Evolutionary conservation across 2,329 filamentous ascomycete genomes (phyloP), one percentile per base, ranked within the genome.

Genomic region (Apiospora kogelbergensis): DNA sequence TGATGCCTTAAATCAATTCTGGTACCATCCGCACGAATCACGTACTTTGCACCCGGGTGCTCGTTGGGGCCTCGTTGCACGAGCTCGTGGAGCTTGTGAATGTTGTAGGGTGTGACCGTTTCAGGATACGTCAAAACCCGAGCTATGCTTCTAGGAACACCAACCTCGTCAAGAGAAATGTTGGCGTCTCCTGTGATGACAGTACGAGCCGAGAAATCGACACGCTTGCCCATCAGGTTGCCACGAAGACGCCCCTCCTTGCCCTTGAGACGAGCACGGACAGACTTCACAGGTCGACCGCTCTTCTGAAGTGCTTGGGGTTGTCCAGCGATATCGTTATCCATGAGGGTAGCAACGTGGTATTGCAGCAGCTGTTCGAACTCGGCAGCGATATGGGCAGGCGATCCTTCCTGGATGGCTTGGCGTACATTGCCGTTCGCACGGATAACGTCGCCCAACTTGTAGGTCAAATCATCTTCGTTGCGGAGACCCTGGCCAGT

Each of bases 141-240:
- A 4, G 97, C 97, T 75, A 97, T 99, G 78, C 93, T 97, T 76
- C 93, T 90, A 42, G 96, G 96, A 57, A 99, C 96, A 81, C 97
- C 96, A 71, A 99, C 97, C 84, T 99, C 94, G 77, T 99, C 95
- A 37, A 99, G 87, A 37, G 94, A 97, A 74, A 99, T 84, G 79
- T 98, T 99, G 70, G 96, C 96, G 78, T 99, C 96, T 84, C 96
- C 96, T 67, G 97, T 99, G 80, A 99, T 99, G 84, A 99, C 96
- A 41, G 97, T 99, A 91, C 96, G 96, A 45, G 97, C 97, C 0
- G 97, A 99, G 78, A 99, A 99, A 80, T 99, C 96, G 71, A 99
- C 96, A 89, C 95, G 94, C 84, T 99, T 99, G 72, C 96, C 96
- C 97, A 99, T 99, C 86, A 99, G 85, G 82, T 99, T 99, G 79